Evolutionary conservation across 305 asterid genomes (phyloP).

Genomic region (Coffea humblotiana): DNA sequence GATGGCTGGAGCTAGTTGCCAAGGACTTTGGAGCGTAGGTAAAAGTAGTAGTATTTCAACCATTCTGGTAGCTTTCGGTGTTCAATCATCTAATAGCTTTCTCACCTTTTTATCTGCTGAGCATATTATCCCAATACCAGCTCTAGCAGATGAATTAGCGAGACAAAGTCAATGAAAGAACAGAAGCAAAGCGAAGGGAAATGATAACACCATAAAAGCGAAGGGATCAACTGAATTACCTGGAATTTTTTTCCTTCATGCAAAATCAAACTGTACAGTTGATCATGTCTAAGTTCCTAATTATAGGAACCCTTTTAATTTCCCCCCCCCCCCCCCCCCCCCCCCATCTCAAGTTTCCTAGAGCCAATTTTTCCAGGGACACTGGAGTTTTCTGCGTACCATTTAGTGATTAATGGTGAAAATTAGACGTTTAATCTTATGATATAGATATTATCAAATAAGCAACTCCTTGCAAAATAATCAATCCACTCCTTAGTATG

Average conservation of each 20-base stretch:
- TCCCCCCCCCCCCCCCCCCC: too few relatives aligned
- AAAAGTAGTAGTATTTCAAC: neutral
- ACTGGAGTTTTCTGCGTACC: too few relatives aligned
- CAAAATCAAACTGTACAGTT: too few relatives aligned
- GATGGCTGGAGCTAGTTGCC: neutral
- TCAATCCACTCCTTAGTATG: too few relatives aligned
- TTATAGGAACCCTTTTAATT: too few relatives aligned
- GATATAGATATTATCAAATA: too few relatives aligned
- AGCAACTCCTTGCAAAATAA: neutral
- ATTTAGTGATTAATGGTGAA: too few relatives aligned
- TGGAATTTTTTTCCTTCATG: too few relatives aligned
- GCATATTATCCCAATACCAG: neutral
- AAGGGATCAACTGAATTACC: neutral
- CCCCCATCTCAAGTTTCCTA: neutral
- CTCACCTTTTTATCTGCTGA: neutral
- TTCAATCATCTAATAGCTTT: neutral
- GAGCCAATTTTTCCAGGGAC: neutral
- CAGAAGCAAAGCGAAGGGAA: neutral
- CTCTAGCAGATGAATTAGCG: neutral
- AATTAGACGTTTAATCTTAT: neutral
- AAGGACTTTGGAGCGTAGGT: neutral
- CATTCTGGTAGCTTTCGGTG: neutral
- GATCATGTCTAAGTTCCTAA: neutral
- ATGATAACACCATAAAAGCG: neutral
- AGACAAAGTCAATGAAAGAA: neutral